phyloP scores from a whole-genome alignment of 768 basidiomycete species.

The Hortiboletus campestris region DNA sequence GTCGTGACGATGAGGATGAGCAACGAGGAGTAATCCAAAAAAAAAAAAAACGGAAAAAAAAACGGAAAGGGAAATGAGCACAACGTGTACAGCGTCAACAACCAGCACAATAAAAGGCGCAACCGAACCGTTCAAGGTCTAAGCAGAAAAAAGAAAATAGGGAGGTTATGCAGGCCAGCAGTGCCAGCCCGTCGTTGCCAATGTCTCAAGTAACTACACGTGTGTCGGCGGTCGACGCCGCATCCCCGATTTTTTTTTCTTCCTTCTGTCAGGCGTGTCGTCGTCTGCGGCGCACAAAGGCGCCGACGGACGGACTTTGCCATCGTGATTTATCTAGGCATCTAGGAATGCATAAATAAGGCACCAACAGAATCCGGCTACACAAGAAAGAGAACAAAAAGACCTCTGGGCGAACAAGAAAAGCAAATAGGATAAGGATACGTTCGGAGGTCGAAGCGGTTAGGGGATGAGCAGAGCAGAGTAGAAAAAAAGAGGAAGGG shows the following conservation, averaged over 20 bases:
- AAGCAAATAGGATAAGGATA: slow-evolving; percentile 7
- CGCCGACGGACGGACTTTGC: not conserved
- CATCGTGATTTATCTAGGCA: slow-evolving; percentile 21
- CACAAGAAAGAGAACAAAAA: slow-evolving; percentile 11
- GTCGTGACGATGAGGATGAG: not conserved
- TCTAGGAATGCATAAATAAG: slow-evolving; percentile 25
- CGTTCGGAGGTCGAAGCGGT: not conserved
- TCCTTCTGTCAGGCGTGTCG: not conserved
- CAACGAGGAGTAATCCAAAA: not conserved
- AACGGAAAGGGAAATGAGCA: not conserved
- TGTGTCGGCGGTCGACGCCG: slow-evolving; percentile 6
- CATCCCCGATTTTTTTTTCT: not conserved
- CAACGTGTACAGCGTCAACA: not conserved
- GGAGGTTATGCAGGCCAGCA: slow-evolving; percentile 19
- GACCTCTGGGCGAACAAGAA: not conserved
- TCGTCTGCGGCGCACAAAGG: slow-evolving; percentile 1
- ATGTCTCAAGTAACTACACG: slow-evolving; percentile 5
- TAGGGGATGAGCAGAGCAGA: not conserved
- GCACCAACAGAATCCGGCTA: slow-evolving; percentile 22
- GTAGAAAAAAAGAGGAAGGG: not conserved
- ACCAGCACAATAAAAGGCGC: not conserved
- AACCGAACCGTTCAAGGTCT: too few relatives aligned
- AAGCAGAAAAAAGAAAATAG: not conserved
- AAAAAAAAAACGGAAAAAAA: not conserved
- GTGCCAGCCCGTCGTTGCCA: slow-evolving; percentile 21